Evolutionary conservation across 192 early-diverging fungal genomes (phyloP).

Genomic region (Geranomyces variabilis): DNA sequence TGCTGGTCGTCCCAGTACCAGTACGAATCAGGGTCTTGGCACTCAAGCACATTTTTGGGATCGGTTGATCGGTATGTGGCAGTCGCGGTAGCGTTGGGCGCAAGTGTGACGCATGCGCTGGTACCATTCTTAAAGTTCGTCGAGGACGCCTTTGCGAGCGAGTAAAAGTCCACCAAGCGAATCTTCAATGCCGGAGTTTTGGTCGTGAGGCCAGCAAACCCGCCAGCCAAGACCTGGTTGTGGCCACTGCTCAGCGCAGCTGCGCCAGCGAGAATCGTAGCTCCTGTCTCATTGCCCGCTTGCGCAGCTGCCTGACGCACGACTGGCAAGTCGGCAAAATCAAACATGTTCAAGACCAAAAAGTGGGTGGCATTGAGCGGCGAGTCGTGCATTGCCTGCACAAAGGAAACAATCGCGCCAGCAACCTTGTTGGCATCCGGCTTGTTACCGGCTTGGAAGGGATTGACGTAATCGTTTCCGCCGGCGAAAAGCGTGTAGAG

Average conservation of each 20-base stretch:
- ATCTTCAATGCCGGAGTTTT: neutral
- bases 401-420: neutral
- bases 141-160: neutral
- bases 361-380: slow-evolving; percentile 2
- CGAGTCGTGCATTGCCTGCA: neutral
- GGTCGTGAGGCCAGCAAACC: neutral
- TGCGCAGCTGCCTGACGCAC: neutral
- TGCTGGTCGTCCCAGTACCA: slow-evolving; percentile 32
- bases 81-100: too few relatives aligned
- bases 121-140: neutral
- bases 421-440: neutral
- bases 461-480: slow-evolving; percentile 23
- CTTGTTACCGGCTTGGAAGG: neutral
- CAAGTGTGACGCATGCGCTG: too few relatives aligned
- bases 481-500: slow-evolving; percentile 22
- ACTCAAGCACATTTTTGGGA: slow-evolving; percentile 4
- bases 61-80: neutral
- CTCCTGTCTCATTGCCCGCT: neutral
- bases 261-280: neutral
- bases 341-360: neutral
- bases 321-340: neutral
- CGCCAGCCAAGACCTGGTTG: neutral
- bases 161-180: neutral
- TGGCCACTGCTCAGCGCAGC: neutral
- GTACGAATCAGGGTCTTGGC: slow-evolving; percentile 25